A percentile compares a stretch with the other conserved stretches of the same genome.
These are phyloP conservation scores for Mucor mucedo DNA, from an alignment of 371 early-diverging fungal species.

Conservation along the genomic window DNA sequence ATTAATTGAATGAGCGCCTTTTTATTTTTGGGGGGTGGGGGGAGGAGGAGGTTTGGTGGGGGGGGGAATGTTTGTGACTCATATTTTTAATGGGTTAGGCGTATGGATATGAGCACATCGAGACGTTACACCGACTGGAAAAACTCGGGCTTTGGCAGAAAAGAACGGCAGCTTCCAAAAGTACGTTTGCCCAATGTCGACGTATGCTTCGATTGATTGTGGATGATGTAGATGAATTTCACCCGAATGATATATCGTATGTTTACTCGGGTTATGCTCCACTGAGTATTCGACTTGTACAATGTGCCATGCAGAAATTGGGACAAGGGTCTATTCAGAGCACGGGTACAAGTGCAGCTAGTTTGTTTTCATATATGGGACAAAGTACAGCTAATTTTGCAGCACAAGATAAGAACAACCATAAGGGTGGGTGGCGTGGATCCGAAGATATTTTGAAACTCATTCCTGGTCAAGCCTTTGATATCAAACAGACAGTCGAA, in stretches of 20 bases:
- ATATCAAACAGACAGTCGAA: constrained; percentile 72
- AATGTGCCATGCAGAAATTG: constrained; percentile 69
- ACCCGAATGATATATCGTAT: constrained; percentile 88
- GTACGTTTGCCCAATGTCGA: constrained; percentile 63
- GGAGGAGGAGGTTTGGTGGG: too few species aligned
- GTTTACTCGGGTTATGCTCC: constrained; percentile 97
- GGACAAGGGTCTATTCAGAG: constrained; percentile 29
- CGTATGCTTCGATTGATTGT: constrained; percentile 81
- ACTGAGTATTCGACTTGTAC: constrained; percentile 85
- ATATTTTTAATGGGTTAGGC: constrained; percentile 56
- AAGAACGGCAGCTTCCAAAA: constrained; percentile 49
- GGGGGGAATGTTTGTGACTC: neutral
- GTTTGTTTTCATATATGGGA: constrained; percentile 42
- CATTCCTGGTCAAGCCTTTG: constrained; percentile 82
- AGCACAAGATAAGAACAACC: constrained; percentile 11
- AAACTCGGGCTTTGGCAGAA: constrained; percentile 69
- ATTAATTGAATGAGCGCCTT: too few species aligned
- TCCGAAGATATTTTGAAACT: constrained; percentile 82
- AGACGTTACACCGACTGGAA: constrained; percentile 79
- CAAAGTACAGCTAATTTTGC: constrained; percentile 24
- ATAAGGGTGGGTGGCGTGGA: constrained; percentile 77
- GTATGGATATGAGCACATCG: constrained; percentile 89
- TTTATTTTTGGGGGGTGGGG: too few species aligned
- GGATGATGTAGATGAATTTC: constrained; percentile 85
- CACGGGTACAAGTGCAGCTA: constrained; percentile 38